Conservation (phyloP, 1,284 basidiomycete species). For the Kalmanozyma brasiliensis region DNA sequence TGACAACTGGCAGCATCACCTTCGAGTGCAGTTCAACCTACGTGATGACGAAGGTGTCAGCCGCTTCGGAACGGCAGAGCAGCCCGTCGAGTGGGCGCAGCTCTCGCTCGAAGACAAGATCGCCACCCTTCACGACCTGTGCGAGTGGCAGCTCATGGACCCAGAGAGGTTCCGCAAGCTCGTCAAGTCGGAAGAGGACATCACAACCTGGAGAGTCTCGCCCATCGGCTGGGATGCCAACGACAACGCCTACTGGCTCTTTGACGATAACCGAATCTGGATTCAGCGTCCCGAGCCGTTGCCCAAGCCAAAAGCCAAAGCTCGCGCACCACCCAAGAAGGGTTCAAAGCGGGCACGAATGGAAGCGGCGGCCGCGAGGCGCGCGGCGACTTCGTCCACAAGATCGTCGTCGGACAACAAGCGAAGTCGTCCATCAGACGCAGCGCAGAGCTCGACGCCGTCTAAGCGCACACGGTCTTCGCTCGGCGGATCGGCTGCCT, state of each 20-base stretch:
- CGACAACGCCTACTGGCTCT: constrained; percentile 86
- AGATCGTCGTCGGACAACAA: constrained; percentile 73
- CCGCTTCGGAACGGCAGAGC: constrained; percentile 56
- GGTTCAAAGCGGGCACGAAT: constrained; percentile 37
- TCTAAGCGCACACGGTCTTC: constrained; percentile 42
- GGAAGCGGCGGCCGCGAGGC: constrained; percentile 51
- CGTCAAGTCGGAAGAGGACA: constrained; percentile 70
- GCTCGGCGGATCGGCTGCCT: constrained; percentile 20
- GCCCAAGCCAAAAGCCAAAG: constrained; percentile 43
- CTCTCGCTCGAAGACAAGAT: constrained; percentile 71
- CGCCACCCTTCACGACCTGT: constrained; percentile 59
- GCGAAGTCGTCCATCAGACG: constrained; percentile 72
- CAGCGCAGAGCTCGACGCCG: constrained; percentile 27
- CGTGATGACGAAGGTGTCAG: constrained; percentile 36
- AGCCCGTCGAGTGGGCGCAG: constrained; percentile 69
- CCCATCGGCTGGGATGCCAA: constrained; percentile 86
- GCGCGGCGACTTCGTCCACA: constrained; percentile 68
- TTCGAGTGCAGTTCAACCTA: constrained; percentile 43
- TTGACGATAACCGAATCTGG: constrained; percentile 87
- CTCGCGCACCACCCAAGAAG: constrained; percentile 47
- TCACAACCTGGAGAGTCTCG: constrained; percentile 74
- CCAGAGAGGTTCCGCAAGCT: constrained; percentile 71
- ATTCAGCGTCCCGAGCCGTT: constrained; percentile 74
- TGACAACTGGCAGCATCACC: constrained; percentile 55
- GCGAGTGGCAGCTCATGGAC: constrained; percentile 73